A percentile compares a stretch with the other conserved stretches of the same genome.
Evolutionary conservation across 2,329 filamentous ascomycete species (phyloP).

Genomic region (Cryoendolithus antarcticus): DNA sequence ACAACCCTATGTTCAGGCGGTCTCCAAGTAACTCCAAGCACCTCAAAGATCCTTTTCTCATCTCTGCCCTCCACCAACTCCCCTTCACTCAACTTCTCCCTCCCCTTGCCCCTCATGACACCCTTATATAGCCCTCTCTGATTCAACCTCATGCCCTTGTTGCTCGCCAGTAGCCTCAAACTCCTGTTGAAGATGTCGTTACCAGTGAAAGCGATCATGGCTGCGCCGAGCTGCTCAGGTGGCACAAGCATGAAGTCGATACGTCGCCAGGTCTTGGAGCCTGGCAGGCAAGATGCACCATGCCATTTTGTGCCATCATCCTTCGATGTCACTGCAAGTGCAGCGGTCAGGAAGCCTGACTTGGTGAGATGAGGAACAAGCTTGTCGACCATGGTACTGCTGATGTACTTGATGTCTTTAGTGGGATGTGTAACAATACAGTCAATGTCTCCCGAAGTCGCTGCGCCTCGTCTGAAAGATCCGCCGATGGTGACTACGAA

Average conservation of each 20-base stretch:
- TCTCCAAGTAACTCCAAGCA: slow-evolving; percentile 74
- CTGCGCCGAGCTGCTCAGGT: slow-evolving; percentile 64
- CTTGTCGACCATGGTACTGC: slow-evolving; percentile 46
- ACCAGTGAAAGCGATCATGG: slow-evolving; percentile 88
- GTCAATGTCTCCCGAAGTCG: slow-evolving; percentile 70
- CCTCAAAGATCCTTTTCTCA: slow-evolving; percentile 70
- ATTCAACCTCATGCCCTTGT: slow-evolving; percentile 73
- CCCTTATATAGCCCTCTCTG: slow-evolving; percentile 67
- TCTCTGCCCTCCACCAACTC: slow-evolving; percentile 59
- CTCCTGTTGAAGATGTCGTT: slow-evolving; percentile 92
- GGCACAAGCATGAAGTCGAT: slow-evolving; percentile 81
- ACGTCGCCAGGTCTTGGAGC: slow-evolving; percentile 55
- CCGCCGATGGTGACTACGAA: slow-evolving; percentile 67
- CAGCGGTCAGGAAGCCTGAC: slow-evolving; percentile 54
- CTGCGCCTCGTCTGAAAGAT: slow-evolving; percentile 70
- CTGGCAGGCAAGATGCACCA: slow-evolving; percentile 63
- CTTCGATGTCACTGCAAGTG: slow-evolving; percentile 45
- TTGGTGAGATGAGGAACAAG: slow-evolving; percentile 52
- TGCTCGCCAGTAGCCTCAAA: slow-evolving; percentile 64
- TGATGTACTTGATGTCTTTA: slow-evolving; percentile 46
- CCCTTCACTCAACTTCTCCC: slow-evolving; percentile 54
- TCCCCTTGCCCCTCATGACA: slow-evolving; percentile 47
- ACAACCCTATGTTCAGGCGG: slow-evolving; percentile 66
- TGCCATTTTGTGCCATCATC: slow-evolving; percentile 70
- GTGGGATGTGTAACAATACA: slow-evolving; percentile 62